These are phyloP conservation scores for Kockiozyma suomiensis DNA, from an alignment of 805 yeast genomes.

Conservation along the genomic window DNA sequence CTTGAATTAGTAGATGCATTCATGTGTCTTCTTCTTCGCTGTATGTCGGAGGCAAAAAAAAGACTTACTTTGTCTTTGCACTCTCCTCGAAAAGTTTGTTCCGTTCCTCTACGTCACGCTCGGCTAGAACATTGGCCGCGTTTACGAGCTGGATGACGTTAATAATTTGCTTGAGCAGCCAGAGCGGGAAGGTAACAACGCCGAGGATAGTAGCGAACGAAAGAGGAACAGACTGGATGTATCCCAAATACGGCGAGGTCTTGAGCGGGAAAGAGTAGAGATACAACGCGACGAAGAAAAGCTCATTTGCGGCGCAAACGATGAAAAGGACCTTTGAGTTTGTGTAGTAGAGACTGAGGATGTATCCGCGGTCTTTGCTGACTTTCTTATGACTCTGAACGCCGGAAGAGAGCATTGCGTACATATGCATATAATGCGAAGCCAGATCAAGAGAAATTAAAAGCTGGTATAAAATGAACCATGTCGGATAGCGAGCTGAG, in stretches of 20 bases:
- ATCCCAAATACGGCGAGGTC: conserved; percentile 45
- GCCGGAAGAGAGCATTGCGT: conserved; percentile 83
- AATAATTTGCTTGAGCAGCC: conserved; percentile 87
- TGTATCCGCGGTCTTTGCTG: conserved; percentile 65
- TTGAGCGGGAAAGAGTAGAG: conserved; percentile 63
- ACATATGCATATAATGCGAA: conserved; percentile 98
- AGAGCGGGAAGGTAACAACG: conserved; percentile 73
- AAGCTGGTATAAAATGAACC: conserved; percentile 73
- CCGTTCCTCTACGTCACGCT: conserved; percentile 65
- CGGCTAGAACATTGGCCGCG: conserved; percentile 82
- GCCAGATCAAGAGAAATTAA: conserved; percentile 79
- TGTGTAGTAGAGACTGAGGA: conserved; percentile 83
- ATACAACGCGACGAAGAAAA: conserved; percentile 88
- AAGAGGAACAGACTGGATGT: conserved; percentile 40
- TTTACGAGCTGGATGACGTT: conserved; percentile 84
- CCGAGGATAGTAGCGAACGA: conserved; percentile 65
- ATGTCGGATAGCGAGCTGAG: conserved; percentile 75
- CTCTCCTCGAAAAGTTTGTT: conserved; percentile 28
- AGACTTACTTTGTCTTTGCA: conserved; percentile 12
- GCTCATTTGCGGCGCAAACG: conserved; percentile 91
- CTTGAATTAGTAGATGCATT: no score
- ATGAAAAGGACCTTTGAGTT: conserved; percentile 76
- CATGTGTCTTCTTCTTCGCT: no score
- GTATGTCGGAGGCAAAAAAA: neutral
- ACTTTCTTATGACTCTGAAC: conserved; percentile 82